phyloP scores from a whole-genome alignment of 768 basidiomycete genomes.

The Piloderma croceum region DNA sequence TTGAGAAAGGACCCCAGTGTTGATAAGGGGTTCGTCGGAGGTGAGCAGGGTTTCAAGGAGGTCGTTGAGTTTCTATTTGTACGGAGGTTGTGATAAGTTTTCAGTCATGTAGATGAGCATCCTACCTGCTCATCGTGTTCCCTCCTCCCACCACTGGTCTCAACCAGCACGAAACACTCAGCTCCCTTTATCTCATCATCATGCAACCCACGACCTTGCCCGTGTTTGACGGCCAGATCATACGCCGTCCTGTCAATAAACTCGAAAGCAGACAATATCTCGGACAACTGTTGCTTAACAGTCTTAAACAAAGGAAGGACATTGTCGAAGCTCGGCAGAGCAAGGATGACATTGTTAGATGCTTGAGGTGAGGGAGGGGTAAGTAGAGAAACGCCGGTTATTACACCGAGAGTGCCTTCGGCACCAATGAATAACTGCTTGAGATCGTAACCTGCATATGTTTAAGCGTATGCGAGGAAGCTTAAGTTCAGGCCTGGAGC shows the following conservation, averaged over 20 bases:
- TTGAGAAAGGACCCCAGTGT: constrained; percentile 88
- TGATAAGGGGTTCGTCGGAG: constrained; percentile 69
- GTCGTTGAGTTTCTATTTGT: constrained; percentile 86
- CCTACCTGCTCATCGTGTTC: constrained; percentile 96
- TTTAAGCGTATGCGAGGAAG: constrained; percentile 1
- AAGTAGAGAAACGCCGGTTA: constrained; percentile 93
- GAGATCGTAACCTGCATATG: constrained; percentile 80
- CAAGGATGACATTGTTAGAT: constrained; percentile 88
- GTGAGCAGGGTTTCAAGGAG: constrained; percentile 76
- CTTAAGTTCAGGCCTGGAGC: constrained; percentile 15
- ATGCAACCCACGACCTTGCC: constrained; percentile 70
- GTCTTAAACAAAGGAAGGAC: constrained; percentile 81
- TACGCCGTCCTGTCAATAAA: constrained; percentile 88
- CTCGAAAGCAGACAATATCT: constrained; percentile 96
- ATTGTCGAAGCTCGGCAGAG: constrained; percentile 79
- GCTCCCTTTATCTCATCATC: constrained; percentile 72
- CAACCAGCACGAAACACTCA: constrained; percentile 85
- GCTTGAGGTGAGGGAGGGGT: constrained; percentile 80
- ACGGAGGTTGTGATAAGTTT: no score
- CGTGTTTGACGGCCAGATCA: constrained; percentile 77
- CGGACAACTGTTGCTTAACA: constrained; percentile 78
- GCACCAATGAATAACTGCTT: constrained; percentile 98
- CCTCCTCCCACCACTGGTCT: constrained; percentile 88
- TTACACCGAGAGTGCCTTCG: constrained; percentile 92
- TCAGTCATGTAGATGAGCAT: no score